phyloP scores from a whole-genome alignment of 345 rosid genomes.

The Populus tremula region DNA sequence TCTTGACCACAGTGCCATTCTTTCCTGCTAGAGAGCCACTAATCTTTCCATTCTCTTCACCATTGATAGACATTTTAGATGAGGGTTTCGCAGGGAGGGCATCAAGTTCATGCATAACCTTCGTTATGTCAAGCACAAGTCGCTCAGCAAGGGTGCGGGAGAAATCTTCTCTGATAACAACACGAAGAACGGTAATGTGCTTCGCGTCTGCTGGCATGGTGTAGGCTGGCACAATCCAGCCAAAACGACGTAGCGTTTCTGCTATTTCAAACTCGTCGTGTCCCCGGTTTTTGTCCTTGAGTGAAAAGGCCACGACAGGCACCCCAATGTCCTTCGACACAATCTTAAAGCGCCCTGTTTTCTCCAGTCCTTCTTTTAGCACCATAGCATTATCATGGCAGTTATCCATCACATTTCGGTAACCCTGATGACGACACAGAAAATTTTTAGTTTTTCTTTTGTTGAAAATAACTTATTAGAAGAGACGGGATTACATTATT shows the following conservation, averaged over 20 bases:
- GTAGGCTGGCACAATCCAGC: conserved; percentile 94
- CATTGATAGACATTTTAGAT: conserved; percentile 33
- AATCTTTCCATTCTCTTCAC: conserved; percentile 19
- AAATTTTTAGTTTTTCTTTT: background rate
- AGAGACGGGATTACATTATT: background rate
- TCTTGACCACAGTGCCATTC: conserved; percentile 42
- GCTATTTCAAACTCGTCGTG: conserved; percentile 78
- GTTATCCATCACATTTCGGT: conserved; percentile 86
- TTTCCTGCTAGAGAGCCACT: background rate
- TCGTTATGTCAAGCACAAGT: conserved; percentile 65
- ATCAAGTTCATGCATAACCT: conserved; percentile 78
- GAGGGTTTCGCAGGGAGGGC: conserved; percentile 47
- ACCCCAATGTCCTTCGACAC: conserved; percentile 86
- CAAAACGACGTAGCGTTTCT: conserved; percentile 77
- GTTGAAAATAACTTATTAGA: background rate
- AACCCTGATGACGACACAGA: conserved; percentile 44
- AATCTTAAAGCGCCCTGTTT: conserved; percentile 65
- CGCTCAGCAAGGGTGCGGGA: conserved; percentile 90
- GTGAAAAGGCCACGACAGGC: conserved; percentile 85
- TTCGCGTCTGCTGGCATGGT: conserved; percentile 90
- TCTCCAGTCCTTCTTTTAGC: conserved; percentile 69
- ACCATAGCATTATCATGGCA: conserved; percentile 69
- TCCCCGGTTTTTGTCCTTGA: conserved; percentile 53
- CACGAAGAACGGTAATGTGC: conserved; percentile 84
- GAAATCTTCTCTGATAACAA: conserved; percentile 87